Base-by-base conservation (phyloP, 176 grass and related monocot species). In the Pontederia crassipes region DNA sequence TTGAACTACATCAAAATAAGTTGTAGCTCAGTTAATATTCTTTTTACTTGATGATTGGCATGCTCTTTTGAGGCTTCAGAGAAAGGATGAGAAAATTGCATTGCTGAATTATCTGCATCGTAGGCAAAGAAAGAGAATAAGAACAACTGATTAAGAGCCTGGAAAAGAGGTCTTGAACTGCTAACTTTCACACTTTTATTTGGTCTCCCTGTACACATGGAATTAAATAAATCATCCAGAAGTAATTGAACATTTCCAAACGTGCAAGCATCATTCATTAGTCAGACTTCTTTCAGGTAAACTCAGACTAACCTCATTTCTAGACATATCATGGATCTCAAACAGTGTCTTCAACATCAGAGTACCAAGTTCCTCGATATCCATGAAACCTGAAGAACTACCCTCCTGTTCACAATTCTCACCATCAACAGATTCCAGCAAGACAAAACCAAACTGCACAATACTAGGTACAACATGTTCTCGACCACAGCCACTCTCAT, bases 81-180 rank as follows among this genome's bases (percentile, higher is more conserved):
- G 90, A 89, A 65, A 95, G 77, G 83, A 89, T 86, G 45, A 57
- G 55, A 55, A 86, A 77, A 65, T 95, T 89, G 80, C 80, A 89
- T 24, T 89, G 80, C 66, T 89, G 77, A 72, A 89, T 81, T 84
- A 89, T 74, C 79, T 82, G 56, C 17, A 62, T 48, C 13, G 28
- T 46, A 75, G 49, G 20, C 32, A 56, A 69, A 40, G 49, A 58
- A 1, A 24, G 6, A 47, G 8, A 57, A n/a, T 10, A n/a, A 65
- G 10, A 49, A 18, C 24, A 52, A 11, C 15, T 29, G 8, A 45
- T 15, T 9, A 67, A 35, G 32, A 67, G n/a, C 49, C 46, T 54
- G 29, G 11, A 35, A 17, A 2, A 0, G 20, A 14, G 12, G 49
- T 10, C 62, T 26, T 10, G 13, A 64, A 49, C 11, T 6, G 13